phyloP scores from a whole-genome alignment of 306 rosid species.

The Cicer pinnatifidum region DNA sequence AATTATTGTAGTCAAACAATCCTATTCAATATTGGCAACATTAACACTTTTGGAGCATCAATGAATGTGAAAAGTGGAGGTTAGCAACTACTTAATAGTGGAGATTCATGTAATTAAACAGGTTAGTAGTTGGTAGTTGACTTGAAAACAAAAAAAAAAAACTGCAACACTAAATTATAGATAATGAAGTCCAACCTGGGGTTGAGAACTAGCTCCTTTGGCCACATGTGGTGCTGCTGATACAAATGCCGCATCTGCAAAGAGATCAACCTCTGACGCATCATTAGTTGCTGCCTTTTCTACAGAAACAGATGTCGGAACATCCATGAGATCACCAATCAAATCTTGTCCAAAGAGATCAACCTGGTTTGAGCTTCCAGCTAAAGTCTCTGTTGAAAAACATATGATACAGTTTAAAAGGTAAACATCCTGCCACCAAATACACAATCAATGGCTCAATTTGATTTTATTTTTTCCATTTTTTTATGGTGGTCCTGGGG shows the following conservation, averaged over 20 bases:
- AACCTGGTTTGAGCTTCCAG: slow-evolving; percentile 69
- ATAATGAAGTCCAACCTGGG: slow-evolving; percentile 55
- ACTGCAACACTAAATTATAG: slow-evolving; percentile 13
- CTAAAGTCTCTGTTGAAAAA: slow-evolving; percentile 67
- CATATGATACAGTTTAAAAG: slow-evolving; percentile 31
- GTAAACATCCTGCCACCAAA: slow-evolving; percentile 5
- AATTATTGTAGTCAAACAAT: slow-evolving; percentile 15
- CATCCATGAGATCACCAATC: slow-evolving; percentile 89
- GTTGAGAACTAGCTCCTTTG: slow-evolving; percentile 63
- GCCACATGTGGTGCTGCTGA: slow-evolving; percentile 68
- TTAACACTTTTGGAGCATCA: slow-evolving; percentile 1
- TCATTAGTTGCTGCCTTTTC: slow-evolving; percentile 58
- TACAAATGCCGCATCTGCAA: slow-evolving; percentile 91
- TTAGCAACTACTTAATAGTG: slow-evolving; percentile 26
- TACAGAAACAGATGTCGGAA: slow-evolving; percentile 68
- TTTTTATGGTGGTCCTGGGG: neutral
- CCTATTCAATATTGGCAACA: slow-evolving; percentile 20
- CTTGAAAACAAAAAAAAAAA: neutral
- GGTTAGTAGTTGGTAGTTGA: slow-evolving; percentile 7
- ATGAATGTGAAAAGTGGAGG: neutral
- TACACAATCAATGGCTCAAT: slow-evolving; percentile 15
- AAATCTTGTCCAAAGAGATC: slow-evolving; percentile 83
- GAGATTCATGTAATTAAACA: slow-evolving; percentile 33
- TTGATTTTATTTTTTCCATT: neutral
- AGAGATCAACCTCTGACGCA: slow-evolving; percentile 81